Evolutionary conservation across 2,329 filamentous ascomycete species (phyloP).

Genomic region (Aspergillus arachidicola): DNA sequence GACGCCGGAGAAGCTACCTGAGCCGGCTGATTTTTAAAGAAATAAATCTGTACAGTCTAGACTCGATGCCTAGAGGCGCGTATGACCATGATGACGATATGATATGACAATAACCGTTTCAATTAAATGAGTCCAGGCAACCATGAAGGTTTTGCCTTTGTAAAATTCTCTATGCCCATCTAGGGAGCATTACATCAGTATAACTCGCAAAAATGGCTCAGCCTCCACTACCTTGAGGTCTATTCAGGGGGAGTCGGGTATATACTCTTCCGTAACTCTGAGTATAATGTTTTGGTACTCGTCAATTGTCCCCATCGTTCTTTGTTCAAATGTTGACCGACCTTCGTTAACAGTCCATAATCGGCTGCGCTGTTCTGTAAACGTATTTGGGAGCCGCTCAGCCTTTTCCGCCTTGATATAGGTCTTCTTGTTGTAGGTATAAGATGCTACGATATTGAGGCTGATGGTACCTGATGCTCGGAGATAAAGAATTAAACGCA

Average conservation of each 20-base stretch:
- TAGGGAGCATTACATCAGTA: background rate
- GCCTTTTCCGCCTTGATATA: background rate
- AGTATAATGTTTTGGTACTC: background rate
- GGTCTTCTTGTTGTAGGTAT: background rate
- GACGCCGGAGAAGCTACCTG: conserved; percentile 28
- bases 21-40: conserved; percentile 26
- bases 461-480: background rate
- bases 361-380: background rate
- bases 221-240: background rate
- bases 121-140: background rate
- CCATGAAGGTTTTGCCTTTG: background rate
- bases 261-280: background rate
- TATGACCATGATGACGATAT: conserved; percentile 1
- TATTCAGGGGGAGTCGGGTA: background rate
- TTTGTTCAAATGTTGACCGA: background rate
- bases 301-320: background rate
- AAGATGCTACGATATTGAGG: background rate
- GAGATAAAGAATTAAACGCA: background rate
- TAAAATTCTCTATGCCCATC: background rate
- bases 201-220: background rate
- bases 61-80: background rate
- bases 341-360: background rate
- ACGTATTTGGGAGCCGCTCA: background rate
- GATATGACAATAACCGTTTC: background rate
- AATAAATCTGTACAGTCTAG: background rate